phyloP scores from a whole-genome alignment of 2,329 filamentous ascomycete species.

The Pseudogymnoascus sp. region DNA sequence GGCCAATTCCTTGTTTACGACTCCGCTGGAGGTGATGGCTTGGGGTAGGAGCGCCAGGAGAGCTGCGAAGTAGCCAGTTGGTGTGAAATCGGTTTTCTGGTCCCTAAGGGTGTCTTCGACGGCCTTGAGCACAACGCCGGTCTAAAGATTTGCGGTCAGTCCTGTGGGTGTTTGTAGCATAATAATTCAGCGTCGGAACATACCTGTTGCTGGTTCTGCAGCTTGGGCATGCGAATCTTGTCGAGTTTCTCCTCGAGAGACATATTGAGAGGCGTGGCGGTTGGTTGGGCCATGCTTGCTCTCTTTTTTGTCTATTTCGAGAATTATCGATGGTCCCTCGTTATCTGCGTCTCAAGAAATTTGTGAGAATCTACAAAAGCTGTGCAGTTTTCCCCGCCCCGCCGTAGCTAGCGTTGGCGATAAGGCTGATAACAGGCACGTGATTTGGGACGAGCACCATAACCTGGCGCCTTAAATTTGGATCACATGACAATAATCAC shows the following conservation, averaged over 20 bases:
- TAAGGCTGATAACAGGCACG: slow-evolving; percentile 1
- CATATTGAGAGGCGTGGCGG: slow-evolving; percentile 32
- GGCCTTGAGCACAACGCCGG: slow-evolving; percentile 76
- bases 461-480: neutral
- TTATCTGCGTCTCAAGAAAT: slow-evolving; percentile 16
- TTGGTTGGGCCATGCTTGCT: slow-evolving; percentile 23
- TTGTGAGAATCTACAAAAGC: slow-evolving; percentile 15
- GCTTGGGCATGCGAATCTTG: slow-evolving; percentile 93
- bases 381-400: slow-evolving; percentile 12
- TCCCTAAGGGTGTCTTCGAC: slow-evolving; percentile 89
- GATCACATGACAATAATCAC: neutral
- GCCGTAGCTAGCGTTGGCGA: slow-evolving; percentile 5
- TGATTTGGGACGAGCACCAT: neutral
- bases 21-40: slow-evolving; percentile 56
- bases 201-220: slow-evolving; percentile 92
- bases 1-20: slow-evolving; percentile 72
- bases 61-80: slow-evolving; percentile 94
- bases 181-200: slow-evolving; percentile 22
- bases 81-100: slow-evolving; percentile 72
- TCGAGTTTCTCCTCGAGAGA: slow-evolving; percentile 85
- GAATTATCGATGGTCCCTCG: slow-evolving; percentile 10
- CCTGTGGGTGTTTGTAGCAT: slow-evolving; percentile 1
- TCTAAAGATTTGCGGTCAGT: slow-evolving; percentile 41
- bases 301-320: slow-evolving; percentile 8
- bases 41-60: slow-evolving; percentile 80